phyloP scores from a whole-genome alignment of 176 grass and related monocot genomes.

The Bothriochloa decipiens region DNA sequence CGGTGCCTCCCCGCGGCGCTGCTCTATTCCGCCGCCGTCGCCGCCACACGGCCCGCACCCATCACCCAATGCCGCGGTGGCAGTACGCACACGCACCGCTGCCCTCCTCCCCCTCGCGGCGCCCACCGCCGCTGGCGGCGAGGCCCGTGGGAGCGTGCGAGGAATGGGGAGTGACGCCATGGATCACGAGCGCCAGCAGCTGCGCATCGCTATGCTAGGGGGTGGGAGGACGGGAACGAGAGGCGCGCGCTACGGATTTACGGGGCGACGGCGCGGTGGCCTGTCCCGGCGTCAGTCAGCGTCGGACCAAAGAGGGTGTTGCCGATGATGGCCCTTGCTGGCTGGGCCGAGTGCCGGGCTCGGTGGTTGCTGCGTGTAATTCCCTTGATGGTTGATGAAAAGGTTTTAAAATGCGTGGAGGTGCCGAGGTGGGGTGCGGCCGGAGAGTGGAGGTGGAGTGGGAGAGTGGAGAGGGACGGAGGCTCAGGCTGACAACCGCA shows the following conservation, averaged over 20 bases:
- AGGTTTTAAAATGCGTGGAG: background rate
- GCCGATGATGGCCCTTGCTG: background rate
- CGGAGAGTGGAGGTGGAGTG: no score
- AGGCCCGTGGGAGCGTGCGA: conserved; percentile 22
- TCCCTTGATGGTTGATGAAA: no score
- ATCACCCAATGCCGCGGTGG: conserved; percentile 25
- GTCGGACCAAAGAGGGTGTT: background rate
- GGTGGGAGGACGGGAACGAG: background rate
- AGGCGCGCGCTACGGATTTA: conserved; percentile 5
- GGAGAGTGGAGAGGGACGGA: background rate
- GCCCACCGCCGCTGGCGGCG: background rate
- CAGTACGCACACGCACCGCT: conserved; percentile 2
- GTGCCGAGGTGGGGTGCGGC: background rate
- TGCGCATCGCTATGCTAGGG: conserved; percentile 33
- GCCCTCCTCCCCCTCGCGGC: conserved; percentile 5
- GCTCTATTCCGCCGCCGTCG: conserved; percentile 40
- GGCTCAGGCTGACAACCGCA: no score
- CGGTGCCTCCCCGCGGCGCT: conserved; percentile 30
- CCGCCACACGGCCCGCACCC: background rate
- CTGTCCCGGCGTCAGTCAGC: background rate
- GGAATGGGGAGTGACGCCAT: conserved; percentile 40
- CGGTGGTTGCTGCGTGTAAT: background rate
- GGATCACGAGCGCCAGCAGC: conserved; percentile 31
- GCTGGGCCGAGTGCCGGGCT: background rate
- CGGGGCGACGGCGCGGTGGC: background rate